phyloP scores from a whole-genome alignment of 306 rosid genomes.

The Aeschynomene evenia region DNA sequence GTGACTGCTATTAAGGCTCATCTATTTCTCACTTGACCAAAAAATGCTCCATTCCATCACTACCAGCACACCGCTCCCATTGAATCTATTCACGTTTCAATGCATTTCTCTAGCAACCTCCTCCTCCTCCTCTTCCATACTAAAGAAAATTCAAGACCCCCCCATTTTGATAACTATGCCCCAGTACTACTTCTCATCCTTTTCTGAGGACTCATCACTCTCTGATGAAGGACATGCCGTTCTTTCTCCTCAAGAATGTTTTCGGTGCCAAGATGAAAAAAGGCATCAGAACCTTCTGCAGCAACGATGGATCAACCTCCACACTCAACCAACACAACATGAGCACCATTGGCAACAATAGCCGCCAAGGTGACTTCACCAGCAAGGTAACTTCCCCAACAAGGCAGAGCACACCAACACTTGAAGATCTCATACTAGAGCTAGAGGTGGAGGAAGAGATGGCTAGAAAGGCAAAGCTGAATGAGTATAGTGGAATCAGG shows the following conservation, averaged over 20 bases:
- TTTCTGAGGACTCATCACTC: neutral
- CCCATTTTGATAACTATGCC: slow-evolving; percentile 36
- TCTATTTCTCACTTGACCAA: slow-evolving; percentile 35
- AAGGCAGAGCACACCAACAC: slow-evolving; percentile 45
- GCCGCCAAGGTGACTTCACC: slow-evolving; percentile 28
- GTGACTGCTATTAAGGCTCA: slow-evolving; percentile 53
- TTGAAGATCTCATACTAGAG: slow-evolving; percentile 68
- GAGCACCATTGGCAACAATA: neutral
- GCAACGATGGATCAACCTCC: slow-evolving; percentile 38
- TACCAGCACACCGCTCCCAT: slow-evolving; percentile 64
- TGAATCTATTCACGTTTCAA: slow-evolving; percentile 64
- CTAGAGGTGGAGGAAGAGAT: slow-evolving; percentile 71
- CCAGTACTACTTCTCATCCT: slow-evolving; percentile 13
- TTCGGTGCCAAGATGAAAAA: slow-evolving; percentile 78
- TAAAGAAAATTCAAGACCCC: slow-evolving; percentile 34
- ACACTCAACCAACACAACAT: slow-evolving; percentile 56
- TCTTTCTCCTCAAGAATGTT: slow-evolving; percentile 70
- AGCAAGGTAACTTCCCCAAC: slow-evolving; percentile 40
- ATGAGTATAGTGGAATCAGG: slow-evolving; percentile 27
- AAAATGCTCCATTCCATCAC: slow-evolving; percentile 21
- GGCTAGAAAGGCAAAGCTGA: slow-evolving; percentile 50
- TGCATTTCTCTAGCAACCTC: slow-evolving; percentile 11
- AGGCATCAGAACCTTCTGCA: slow-evolving; percentile 76
- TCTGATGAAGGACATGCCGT: slow-evolving; percentile 57
- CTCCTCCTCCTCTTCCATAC: slow-evolving; percentile 2